A percentile compares a stretch with the other conserved stretches of the same genome.
Conservation (phyloP, 352 stramenopile species). For the Pythium dissimile region DNA sequence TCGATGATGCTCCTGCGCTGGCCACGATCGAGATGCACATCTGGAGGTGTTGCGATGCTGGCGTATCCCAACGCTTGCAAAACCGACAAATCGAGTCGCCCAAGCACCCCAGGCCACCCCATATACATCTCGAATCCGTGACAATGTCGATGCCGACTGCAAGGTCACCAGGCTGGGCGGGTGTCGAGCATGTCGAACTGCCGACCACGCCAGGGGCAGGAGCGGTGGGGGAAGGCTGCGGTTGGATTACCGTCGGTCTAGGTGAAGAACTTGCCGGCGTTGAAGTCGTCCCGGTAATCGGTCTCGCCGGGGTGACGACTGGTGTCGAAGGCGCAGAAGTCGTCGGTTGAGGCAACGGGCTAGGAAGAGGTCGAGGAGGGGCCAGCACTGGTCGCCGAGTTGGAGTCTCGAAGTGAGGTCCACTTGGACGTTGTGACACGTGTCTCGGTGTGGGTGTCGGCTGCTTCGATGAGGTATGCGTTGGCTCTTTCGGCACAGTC, state of each 20-base stretch:
- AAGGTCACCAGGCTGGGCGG: constrained; percentile 18
- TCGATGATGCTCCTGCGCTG: neutral
- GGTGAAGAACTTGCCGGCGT: too few relatives aligned
- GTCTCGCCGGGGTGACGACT: too few relatives aligned
- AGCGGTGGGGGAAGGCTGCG: too few relatives aligned
- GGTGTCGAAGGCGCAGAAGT: neutral
- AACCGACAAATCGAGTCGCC: constrained; percentile 2
- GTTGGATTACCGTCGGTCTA: too few relatives aligned
- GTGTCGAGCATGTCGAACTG: neutral
- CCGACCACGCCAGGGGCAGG: too few relatives aligned
- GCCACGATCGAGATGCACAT: neutral
- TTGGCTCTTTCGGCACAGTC: too few relatives aligned
- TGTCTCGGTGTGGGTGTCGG: too few relatives aligned
- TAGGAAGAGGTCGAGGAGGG: neutral
- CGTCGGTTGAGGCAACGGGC: neutral
- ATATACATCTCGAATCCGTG: neutral
- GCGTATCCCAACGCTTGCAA: constrained; percentile 5
- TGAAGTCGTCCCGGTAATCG: too few relatives aligned
- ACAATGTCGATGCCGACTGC: constrained; percentile 23
- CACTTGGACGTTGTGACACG: neutral
- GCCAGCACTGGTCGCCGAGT: neutral
- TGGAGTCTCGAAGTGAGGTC: neutral
- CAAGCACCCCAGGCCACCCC: constrained; percentile 5
- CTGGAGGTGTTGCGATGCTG: neutral
- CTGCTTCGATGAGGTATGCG: too few relatives aligned